Percentiles rank a stretch among this genome's conserved stretches.
Conservation (phyloP, 352 stramenopile species). For the Phytophthora cactorum region DNA sequence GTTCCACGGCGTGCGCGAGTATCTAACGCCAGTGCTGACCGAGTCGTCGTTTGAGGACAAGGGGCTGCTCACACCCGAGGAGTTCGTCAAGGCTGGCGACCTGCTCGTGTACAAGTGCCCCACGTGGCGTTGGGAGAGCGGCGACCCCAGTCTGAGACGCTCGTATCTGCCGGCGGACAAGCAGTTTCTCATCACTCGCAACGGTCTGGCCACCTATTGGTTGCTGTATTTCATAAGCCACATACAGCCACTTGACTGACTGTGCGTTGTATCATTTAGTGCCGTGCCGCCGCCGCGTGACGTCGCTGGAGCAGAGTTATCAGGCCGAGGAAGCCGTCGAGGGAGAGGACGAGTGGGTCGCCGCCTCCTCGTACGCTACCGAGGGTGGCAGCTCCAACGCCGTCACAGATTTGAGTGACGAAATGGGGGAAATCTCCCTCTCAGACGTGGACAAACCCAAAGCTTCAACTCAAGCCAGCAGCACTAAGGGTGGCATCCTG, state of each 20-base stretch:
- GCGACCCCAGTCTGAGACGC: slow-evolving; percentile 59
- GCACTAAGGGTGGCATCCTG: slow-evolving; percentile 44
- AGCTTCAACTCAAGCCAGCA: slow-evolving; percentile 1
- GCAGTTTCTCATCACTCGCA: slow-evolving; percentile 89
- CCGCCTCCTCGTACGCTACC: slow-evolving; percentile 77
- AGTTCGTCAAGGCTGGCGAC: slow-evolving; percentile 96
- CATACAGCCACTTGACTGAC: not conserved
- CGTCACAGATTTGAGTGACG: slow-evolving; percentile 55
- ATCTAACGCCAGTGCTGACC: slow-evolving; percentile 91
- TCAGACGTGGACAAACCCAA: slow-evolving; percentile 28
- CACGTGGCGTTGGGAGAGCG: slow-evolving; percentile 94
- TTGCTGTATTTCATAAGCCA: not conserved
- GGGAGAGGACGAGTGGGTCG: slow-evolving; percentile 92
- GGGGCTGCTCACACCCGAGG: slow-evolving; percentile 96
- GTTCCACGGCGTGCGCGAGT: slow-evolving; percentile 86
- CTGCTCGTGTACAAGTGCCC: slow-evolving; percentile 97
- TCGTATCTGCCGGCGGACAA: slow-evolving; percentile 85
- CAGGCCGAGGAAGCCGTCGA: slow-evolving; percentile 74
- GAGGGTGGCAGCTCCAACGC: slow-evolving; percentile 33
- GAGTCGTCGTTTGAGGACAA: slow-evolving; percentile 94
- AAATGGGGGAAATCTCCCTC: slow-evolving; percentile 72
- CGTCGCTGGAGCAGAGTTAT: slow-evolving; percentile 77
- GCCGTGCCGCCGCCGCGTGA: slow-evolving; percentile 86
- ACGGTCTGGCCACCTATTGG: slow-evolving; percentile 35
- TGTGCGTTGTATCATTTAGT: slow-evolving; percentile 47